Evolutionary conservation across 2,329 filamentous ascomycete genomes (phyloP).

Genomic region (Penicillium sp.): DNA sequence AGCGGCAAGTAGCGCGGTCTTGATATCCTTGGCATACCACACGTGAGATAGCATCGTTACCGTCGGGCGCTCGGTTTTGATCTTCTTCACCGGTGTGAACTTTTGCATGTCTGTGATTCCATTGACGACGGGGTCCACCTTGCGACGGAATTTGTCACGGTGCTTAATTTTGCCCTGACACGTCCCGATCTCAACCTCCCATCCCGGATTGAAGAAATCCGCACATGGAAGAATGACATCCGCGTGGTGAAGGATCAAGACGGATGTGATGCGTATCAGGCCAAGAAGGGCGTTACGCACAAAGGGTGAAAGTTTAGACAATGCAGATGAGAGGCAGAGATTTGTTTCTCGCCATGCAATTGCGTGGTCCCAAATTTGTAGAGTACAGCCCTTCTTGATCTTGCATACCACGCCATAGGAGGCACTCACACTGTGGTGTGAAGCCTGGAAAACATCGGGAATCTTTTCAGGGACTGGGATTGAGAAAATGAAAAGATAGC

Average conservation of each 20-base stretch:
- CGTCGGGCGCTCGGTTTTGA: slow-evolving; percentile 59
- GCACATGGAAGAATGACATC: slow-evolving; percentile 59
- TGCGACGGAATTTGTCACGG: slow-evolving; percentile 57
- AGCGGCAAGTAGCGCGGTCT: slow-evolving; percentile 62
- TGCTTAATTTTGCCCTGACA: slow-evolving; percentile 57
- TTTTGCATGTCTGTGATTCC: slow-evolving; percentile 65
- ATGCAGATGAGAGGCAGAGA: slow-evolving; percentile 50
- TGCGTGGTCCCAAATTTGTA: slow-evolving; percentile 65
- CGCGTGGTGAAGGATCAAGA: slow-evolving; percentile 55
- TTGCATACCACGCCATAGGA: slow-evolving; percentile 64
- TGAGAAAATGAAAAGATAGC: slow-evolving; percentile 57
- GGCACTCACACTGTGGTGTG: slow-evolving; percentile 61
- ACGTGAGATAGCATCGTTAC: slow-evolving; percentile 65
- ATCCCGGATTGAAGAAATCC: slow-evolving; percentile 64
- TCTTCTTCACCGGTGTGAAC: slow-evolving; percentile 60
- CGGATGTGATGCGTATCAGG: slow-evolving; percentile 49
- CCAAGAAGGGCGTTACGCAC: slow-evolving; percentile 51
- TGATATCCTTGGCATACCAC: slow-evolving; percentile 60
- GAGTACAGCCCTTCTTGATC: slow-evolving; percentile 58
- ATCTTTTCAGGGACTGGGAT: slow-evolving; percentile 57
- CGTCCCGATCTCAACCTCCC: slow-evolving; percentile 63
- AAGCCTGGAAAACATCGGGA: slow-evolving; percentile 62
- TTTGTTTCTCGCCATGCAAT: slow-evolving; percentile 61
- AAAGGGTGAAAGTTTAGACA: slow-evolving; percentile 51
- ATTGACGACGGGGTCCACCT: slow-evolving; percentile 65